Base-by-base conservation (phyloP, 2,329 filamentous ascomycete genomes). In the Niveomyces coronatus region DNA sequence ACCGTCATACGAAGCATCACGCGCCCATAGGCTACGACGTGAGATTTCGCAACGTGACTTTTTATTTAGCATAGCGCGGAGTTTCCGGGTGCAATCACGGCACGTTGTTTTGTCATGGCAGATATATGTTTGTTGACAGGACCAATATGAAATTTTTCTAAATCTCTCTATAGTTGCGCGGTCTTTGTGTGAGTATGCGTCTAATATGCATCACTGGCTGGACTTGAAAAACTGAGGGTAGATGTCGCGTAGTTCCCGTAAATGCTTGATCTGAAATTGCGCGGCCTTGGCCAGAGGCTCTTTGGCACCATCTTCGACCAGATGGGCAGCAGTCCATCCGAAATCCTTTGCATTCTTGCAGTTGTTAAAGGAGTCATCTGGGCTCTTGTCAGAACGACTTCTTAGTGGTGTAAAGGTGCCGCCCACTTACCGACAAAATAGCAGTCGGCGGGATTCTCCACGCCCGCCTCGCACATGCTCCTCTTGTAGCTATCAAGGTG, bases 321-420 rank as follows among this genome's bases (percentile, higher is more conserved):
- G 70, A 59, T 96, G 91, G 5, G 75, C 83, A 1, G 82, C 77
- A 10, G 76, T 85, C 91, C 91, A 98, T 15, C 91, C 91, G 45
- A 88, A 71, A 23, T 76, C 74, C 46, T 82, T 71, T 1, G 87
- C 85, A 44, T 79, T 79, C 46, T 68, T 73, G 56, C 85, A 93
- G 55, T 98, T 98, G 45, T 79, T 60, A 41, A 76, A 77, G 0
- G 87, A 94, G 56, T 98, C 91, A 55, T 98, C 91, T 86, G n/a
- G n/a, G n/a, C n/a, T 32, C 41, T 23, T 4, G 10, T 4, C 3
- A 8, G 5, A 4, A 8, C 3, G 3, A 9, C n/a, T 16, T 14
- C 13, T 31, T 9, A 11, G 8, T 3, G 13, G 23, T 10, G 20
- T 10, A 4, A 24, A 4, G 13, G 9, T 20, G 6, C 30, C 41